A percentile compares a stretch with the other conserved stretches of the same genome.
These are phyloP conservation scores for Trichocomaceae sp. DNA, from an alignment of 2,329 filamentous ascomycete genomes.

Conservation along the genomic window DNA sequence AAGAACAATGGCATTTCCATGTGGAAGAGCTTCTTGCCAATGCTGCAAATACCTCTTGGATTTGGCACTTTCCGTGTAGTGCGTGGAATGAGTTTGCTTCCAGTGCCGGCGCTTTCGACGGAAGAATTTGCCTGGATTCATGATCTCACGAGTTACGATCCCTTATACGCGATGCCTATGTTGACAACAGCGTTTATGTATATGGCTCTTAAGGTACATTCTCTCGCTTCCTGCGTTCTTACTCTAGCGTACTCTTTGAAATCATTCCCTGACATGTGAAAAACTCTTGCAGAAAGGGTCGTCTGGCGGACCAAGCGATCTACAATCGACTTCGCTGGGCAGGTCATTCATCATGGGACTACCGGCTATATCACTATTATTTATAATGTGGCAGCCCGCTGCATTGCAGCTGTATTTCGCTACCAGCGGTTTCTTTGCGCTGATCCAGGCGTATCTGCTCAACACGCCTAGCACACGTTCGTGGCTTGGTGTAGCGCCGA, in stretches of 20 bases:
- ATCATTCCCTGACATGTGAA: not conserved
- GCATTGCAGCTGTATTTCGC: constrained; percentile 60
- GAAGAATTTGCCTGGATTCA: constrained; percentile 71
- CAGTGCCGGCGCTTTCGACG: constrained; percentile 68
- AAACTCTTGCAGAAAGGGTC: constrained; percentile 31
- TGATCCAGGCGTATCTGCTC: constrained; percentile 43
- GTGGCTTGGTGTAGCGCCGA: constrained; percentile 20
- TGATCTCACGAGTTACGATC: constrained; percentile 70
- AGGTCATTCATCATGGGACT: constrained; percentile 39
- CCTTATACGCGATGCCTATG: constrained; percentile 67
- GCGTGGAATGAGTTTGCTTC: constrained; percentile 65
- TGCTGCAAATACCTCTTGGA: constrained; percentile 65
- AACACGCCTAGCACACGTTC: constrained; percentile 29
- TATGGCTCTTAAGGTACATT: constrained; percentile 52
- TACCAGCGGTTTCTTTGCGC: constrained; percentile 30
- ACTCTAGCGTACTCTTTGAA: not conserved
- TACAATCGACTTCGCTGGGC: constrained; percentile 21
- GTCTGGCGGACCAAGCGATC: constrained; percentile 17
- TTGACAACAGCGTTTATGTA: constrained; percentile 53
- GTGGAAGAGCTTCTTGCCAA: constrained; percentile 47
- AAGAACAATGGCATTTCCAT: constrained; percentile 50
- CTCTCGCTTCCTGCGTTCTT: too few relatives aligned
- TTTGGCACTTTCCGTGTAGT: constrained; percentile 76
- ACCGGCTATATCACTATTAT: constrained; percentile 46
- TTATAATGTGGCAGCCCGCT: constrained; percentile 52